These are phyloP conservation scores for Aspergillus novoparasiticus DNA, from an alignment of 2,329 filamentous ascomycete species.

Conservation along the genomic window DNA sequence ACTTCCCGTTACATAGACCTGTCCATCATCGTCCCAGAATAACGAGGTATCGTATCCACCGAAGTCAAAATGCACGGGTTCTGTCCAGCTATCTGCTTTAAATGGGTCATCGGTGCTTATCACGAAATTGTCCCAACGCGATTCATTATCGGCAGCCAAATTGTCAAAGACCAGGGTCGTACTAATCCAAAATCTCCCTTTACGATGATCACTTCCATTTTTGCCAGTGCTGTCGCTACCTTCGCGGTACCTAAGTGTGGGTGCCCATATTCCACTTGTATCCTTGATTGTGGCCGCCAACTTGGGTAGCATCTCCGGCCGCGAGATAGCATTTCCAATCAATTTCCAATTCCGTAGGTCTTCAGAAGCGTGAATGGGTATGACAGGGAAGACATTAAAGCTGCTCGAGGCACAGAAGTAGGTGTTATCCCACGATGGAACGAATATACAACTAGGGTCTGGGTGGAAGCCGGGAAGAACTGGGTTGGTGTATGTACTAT, in stretches of 20 bases:
- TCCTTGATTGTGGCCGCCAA: constrained; percentile 25
- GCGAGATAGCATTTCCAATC: constrained; percentile 28
- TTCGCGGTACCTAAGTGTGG: constrained; percentile 43
- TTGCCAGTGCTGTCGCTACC: constrained; percentile 41
- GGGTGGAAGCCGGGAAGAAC: constrained; percentile 52
- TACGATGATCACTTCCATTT: not conserved
- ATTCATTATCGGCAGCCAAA: not conserved
- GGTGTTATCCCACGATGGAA: constrained; percentile 35
- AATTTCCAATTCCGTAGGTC: constrained; percentile 37
- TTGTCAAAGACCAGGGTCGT: constrained; percentile 15
- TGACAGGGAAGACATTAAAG: constrained; percentile 50
- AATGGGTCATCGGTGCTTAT: constrained; percentile 21
- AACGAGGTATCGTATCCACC: constrained; percentile 23
- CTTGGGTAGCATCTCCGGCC: constrained; percentile 38
- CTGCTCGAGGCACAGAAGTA: constrained; percentile 51
- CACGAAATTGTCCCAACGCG: constrained; percentile 16
- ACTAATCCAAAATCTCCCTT: constrained; percentile 27
- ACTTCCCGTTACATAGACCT: constrained; percentile 16
- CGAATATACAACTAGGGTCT: constrained; percentile 50
- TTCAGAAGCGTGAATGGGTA: constrained; percentile 49
- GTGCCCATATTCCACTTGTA: constrained; percentile 45
- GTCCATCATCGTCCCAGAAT: constrained; percentile 26
- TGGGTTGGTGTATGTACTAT: constrained; percentile 38
- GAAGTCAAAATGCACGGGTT: constrained; percentile 14
- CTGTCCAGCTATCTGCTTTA: constrained; percentile 17